Conservation (phyloP, 2,329 filamentous ascomycete genomes). For the Xylariomycetidae sp. region DNA sequence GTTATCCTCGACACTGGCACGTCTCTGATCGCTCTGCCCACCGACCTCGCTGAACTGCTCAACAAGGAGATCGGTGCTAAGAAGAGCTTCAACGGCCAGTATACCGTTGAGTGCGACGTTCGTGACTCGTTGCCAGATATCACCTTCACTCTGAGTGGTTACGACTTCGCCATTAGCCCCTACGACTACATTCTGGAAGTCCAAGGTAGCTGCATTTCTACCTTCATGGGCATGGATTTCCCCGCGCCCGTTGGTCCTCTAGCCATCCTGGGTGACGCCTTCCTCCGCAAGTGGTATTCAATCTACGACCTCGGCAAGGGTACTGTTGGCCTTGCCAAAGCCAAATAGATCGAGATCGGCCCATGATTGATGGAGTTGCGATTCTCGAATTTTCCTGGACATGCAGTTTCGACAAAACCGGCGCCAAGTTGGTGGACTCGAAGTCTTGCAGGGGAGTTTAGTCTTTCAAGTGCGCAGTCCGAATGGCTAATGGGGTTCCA, state of each 20-base stretch:
- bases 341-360: no score
- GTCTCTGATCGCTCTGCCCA: slow-evolving; percentile 92
- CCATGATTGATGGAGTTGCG: no score
- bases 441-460: no score
- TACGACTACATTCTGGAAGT: slow-evolving; percentile 96
- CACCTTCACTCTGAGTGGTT: slow-evolving; percentile 80
- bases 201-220: slow-evolving; percentile 91
- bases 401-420: no score
- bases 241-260: slow-evolving; percentile 83
- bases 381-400: no score
- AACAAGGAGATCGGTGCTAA: slow-evolving; percentile 97
- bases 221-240: slow-evolving; percentile 96
- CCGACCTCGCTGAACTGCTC: slow-evolving; percentile 85
- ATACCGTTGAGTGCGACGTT: slow-evolving; percentile 84
- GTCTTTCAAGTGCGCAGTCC: no score
- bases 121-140: slow-evolving; percentile 81
- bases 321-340: slow-evolving; percentile 81
- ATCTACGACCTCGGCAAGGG: slow-evolving; percentile 91
- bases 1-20: slow-evolving; percentile 98
- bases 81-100: slow-evolving; percentile 97
- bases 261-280: slow-evolving; percentile 87
- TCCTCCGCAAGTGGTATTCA: slow-evolving; percentile 84
- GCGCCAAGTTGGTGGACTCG: no score
- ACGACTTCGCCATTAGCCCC: slow-evolving; percentile 85
- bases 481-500: no score